Base-by-base conservation (phyloP, 2,329 filamentous ascomycete genomes). In the Penicillium sp. region DNA sequence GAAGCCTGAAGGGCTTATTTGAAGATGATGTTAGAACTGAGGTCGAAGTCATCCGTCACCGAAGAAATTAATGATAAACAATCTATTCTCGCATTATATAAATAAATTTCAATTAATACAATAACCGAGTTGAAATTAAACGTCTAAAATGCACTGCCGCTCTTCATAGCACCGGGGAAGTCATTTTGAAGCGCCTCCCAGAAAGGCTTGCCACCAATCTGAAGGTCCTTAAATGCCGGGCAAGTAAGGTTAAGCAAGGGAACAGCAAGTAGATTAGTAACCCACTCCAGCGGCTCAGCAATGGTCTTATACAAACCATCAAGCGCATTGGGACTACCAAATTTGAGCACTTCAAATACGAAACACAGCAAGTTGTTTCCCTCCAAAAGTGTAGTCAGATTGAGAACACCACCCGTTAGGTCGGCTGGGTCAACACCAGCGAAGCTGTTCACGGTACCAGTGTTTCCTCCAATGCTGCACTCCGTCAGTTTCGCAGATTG, bases 371-470 rank as follows among this genome's bases (percentile, higher is more conserved):
- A 65, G 45, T 77, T 78, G 56, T 76, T 75, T n/a, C 67, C 71
- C 52, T 79, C 67, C 8, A 78, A 45, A 3, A 78, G 60, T 31
- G 71, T 70, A 7, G 66, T 61, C 29, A 65, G 33, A 63, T 76
- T 68, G 57, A 73, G 60, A 33, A 77, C 66, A 37, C 79, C 79
- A 21, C 77, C 74, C 4, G 78, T 79, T 14, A 82, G 33, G 54
- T 81, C 68, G 2, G 59, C 56, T 2, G 81, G 33, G 59, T 79
- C 69, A 52, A 84, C 63, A 5, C 80, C 80, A 4, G 77, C 71
- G 61, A 84, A 85, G 22, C 75, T 79, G 68, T 84, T 80, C 22
- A 80, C 75, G 3, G 72, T 74, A 19, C 82, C 80, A 5, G 77
- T 76, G 61, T 85, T 85, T 10, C 82, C 82, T 10, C 82, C 83